These are phyloP conservation scores for Backusella macrospora DNA, from an alignment of 192 early-diverging fungal species.

Conservation along the genomic window DNA sequence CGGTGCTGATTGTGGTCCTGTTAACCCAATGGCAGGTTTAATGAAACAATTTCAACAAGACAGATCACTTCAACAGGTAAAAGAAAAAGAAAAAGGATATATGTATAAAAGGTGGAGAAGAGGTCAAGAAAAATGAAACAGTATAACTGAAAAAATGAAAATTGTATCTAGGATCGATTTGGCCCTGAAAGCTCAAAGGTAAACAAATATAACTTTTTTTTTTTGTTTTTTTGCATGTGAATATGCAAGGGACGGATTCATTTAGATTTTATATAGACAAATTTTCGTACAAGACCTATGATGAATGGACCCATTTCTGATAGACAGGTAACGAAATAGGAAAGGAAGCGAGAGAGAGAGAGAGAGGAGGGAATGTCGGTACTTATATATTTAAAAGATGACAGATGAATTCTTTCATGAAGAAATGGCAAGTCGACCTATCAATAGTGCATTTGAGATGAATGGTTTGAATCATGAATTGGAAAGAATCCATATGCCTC, in stretches of 20 bases:
- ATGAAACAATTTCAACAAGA: conserved; percentile 83
- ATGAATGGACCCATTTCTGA: neutral
- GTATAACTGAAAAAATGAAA: neutral
- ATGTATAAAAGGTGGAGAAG: neutral
- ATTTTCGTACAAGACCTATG: conserved; percentile 18
- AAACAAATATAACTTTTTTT: neutral
- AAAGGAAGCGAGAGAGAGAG: too few species aligned
- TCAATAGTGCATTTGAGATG: conserved; percentile 63
- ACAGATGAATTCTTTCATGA: conserved; percentile 58
- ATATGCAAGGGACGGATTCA: neutral
- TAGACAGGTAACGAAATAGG: too few species aligned
- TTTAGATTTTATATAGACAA: neutral
- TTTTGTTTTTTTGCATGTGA: too few species aligned
- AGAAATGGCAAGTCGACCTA: conserved; percentile 29
- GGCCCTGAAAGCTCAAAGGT: conserved; percentile 29
- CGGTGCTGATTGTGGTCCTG: conserved; percentile 74
- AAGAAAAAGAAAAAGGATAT: neutral
- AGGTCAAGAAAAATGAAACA: neutral
- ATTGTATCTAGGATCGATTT: conserved; percentile 30
- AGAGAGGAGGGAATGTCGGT: neutral
- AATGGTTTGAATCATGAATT: conserved; percentile 71
- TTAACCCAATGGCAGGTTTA: conserved; percentile 74
- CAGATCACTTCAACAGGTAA: conserved; percentile 78
- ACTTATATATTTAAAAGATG: conserved; percentile 37
- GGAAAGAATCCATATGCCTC: conserved; percentile 46